Conservation (phyloP, 169 alveolate species). For the Plasmodium billcollinsi region DNA sequence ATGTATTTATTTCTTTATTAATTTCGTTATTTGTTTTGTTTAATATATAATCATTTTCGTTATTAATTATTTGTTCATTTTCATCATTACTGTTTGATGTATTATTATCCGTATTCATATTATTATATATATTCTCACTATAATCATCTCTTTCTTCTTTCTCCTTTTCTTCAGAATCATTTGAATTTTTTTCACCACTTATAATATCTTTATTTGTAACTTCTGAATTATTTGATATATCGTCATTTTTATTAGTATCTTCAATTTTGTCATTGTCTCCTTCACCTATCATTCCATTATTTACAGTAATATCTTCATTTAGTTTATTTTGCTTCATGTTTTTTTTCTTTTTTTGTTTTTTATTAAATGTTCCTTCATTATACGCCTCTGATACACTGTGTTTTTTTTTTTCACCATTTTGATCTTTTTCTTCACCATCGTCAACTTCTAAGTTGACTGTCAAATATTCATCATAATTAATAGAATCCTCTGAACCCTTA, state of each 20-base stretch:
- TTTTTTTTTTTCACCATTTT: not conserved
- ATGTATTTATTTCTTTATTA: conserved; percentile 4
- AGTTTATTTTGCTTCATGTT: not conserved
- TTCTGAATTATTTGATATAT: not conserved
- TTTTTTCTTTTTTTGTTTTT: not conserved
- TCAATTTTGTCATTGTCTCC: conserved; percentile 1
- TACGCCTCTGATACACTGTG: not conserved
- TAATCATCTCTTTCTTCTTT: conserved; percentile 5
- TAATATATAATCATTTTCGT: not conserved
- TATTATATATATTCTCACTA: not conserved
- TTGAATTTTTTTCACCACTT: not conserved
- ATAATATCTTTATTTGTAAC: not conserved
- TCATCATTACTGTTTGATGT: not conserved
- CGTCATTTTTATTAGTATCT: not conserved
- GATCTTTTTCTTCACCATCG: not conserved
- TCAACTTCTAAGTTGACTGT: conserved; percentile 27
- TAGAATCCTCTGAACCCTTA: not conserved
- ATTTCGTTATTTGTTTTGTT: not conserved
- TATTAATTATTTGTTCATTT: not conserved
- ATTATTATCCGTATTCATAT: conserved; percentile 14
- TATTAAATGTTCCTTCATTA: not conserved
- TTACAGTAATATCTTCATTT: not conserved
- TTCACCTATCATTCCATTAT: not conserved
- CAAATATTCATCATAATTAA: conserved; percentile 47
- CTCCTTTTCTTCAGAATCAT: conserved; percentile 3